These are phyloP conservation scores for Populus tremula DNA, from an alignment of 345 rosid genomes.

Conservation along the genomic window DNA sequence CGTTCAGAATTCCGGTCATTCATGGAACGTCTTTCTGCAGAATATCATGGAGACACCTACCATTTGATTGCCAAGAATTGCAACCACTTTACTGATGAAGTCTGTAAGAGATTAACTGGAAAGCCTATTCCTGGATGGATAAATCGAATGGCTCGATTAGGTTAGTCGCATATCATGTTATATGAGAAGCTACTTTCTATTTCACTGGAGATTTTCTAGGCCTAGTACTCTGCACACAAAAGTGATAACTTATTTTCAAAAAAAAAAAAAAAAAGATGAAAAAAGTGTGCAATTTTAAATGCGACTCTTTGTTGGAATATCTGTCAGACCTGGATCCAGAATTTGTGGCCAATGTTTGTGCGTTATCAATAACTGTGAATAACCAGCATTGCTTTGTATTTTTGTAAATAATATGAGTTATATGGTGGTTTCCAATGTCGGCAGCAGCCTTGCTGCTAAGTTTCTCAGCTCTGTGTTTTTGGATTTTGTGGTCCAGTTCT, in stretches of 20 bases:
- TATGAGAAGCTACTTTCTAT: constrained; percentile 4
- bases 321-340: background rate
- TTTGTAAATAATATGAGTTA: background rate
- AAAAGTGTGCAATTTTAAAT: background rate
- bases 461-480: background rate
- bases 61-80: constrained; percentile 98
- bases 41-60: constrained; percentile 80
- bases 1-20: constrained; percentile 65
- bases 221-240: background rate
- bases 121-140: constrained; percentile 95
- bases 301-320: background rate
- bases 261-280: background rate
- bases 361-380: background rate
- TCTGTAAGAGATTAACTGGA: constrained; percentile 64
- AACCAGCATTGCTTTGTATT: background rate
- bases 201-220: background rate
- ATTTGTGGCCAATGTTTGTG: background rate
- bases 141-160: constrained; percentile 79
- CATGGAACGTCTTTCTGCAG: constrained; percentile 73
- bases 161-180: constrained; percentile 38
- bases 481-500: constrained; percentile 2
- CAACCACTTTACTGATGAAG: constrained; percentile 91
- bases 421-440: background rate
- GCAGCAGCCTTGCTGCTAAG: background rate
- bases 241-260: background rate